A percentile compares a stretch with the other conserved stretches of the same genome.
Evolutionary conservation across 345 rosid species (phyloP).

Genomic region (Hibiscus trionum): DNA sequence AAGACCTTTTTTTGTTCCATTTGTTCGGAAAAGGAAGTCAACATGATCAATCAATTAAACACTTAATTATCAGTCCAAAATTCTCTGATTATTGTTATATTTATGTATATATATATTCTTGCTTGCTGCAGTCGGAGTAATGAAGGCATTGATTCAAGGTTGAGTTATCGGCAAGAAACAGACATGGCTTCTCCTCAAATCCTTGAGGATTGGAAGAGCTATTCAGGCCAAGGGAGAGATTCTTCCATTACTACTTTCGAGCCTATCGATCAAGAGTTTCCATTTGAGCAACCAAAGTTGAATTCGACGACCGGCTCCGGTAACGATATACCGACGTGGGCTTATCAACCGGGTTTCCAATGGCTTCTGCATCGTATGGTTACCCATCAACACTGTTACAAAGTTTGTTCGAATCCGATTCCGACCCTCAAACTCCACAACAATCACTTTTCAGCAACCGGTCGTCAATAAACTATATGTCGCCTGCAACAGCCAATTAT

Average conservation of each 20-base stretch:
- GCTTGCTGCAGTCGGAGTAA: constrained; percentile 19
- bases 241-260: constrained; percentile 21
- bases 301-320: constrained; percentile 21
- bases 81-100: neutral
- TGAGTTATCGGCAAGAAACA: constrained; percentile 5
- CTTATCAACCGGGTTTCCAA: constrained; percentile 13
- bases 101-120: neutral
- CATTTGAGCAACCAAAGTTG: constrained; percentile 6
- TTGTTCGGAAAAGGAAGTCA: too few relatives aligned
- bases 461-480: neutral
- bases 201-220: constrained; percentile 33
- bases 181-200: constrained; percentile 19
- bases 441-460: too few relatives aligned
- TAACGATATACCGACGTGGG: constrained; percentile 18
- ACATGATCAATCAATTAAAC: too few relatives aligned
- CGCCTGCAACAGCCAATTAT: constrained; percentile 5
- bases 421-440: constrained; percentile 12
- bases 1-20: neutral
- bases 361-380: constrained; percentile 29
- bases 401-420: constrained; percentile 32
- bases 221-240: constrained; percentile 18
- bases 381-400: constrained; percentile 30
- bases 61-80: neutral
- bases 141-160: constrained; percentile 34
- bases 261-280: constrained; percentile 24